Percentiles rank a stretch among this genome's conserved stretches.
phyloP scores from a whole-genome alignment of 352 stramenopile genomes.

The Pythium sukuiense region DNA sequence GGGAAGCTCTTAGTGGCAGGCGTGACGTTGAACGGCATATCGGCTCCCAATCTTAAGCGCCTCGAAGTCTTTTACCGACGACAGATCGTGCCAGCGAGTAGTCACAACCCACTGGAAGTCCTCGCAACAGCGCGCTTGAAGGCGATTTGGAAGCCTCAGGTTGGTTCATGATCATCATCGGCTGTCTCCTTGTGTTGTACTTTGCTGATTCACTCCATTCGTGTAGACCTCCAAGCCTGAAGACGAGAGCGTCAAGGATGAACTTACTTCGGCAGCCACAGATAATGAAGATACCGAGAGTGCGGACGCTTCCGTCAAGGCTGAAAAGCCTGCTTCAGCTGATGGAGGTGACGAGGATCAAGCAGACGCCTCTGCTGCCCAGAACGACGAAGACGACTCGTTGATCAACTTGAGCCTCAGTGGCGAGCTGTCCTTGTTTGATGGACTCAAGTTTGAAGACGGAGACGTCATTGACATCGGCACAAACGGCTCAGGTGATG shows the following conservation, averaged over 20 bases:
- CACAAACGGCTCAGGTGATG: slow-evolving; percentile 34
- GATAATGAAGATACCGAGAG: slow-evolving; percentile 26
- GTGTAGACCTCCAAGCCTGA: slow-evolving; percentile 14
- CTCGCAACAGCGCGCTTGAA: slow-evolving; percentile 21
- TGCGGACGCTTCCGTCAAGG: slow-evolving; percentile 9
- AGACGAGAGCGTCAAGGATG: slow-evolving; percentile 19
- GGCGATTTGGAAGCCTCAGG: slow-evolving; percentile 19
- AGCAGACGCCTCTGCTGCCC: neutral
- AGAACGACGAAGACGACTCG: slow-evolving; percentile 52
- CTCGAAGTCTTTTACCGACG: slow-evolving; percentile 67
- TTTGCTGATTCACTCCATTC: neutral
- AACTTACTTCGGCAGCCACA: slow-evolving; percentile 11
- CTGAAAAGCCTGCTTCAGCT: neutral
- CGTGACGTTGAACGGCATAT: slow-evolving; percentile 43
- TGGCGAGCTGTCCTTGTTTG: slow-evolving; percentile 82
- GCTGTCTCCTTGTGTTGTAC: too few relatives aligned
- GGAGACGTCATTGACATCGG: slow-evolving; percentile 81
- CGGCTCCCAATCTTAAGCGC: slow-evolving; percentile 53
- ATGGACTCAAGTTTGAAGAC: slow-evolving; percentile 85
- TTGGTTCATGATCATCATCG: neutral
- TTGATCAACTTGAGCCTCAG: slow-evolving; percentile 76
- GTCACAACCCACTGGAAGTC: slow-evolving; percentile 24
- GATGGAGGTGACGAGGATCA: slow-evolving; percentile 10
- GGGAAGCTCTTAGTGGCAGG: slow-evolving; percentile 54
- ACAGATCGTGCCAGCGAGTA: slow-evolving; percentile 30